phyloP scores from a whole-genome alignment of 2,329 filamentous ascomycete species.

The Hypoxylon sp. region DNA sequence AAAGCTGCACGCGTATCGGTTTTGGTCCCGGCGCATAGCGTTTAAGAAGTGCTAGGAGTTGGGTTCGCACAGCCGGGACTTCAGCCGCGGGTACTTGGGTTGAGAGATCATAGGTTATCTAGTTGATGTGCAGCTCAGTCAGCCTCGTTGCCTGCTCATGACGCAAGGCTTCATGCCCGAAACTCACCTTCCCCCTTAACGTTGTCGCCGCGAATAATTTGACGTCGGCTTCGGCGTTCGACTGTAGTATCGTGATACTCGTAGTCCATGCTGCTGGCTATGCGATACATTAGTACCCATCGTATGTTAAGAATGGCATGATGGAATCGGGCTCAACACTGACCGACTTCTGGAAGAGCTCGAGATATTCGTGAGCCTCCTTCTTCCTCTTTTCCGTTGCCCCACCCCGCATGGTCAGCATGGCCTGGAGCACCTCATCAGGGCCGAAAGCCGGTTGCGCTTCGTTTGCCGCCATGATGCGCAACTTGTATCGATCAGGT shows the following conservation, averaged over 20 bases:
- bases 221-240: slow-evolving; percentile 83
- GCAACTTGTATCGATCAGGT: slow-evolving; percentile 46
- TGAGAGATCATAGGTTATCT: slow-evolving; percentile 96
- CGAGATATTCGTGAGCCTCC: slow-evolving; percentile 91
- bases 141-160: slow-evolving; percentile 27
- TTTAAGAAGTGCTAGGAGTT: slow-evolving; percentile 85
- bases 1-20: slow-evolving; percentile 89
- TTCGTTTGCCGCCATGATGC: slow-evolving; percentile 76
- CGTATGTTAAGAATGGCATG: slow-evolving; percentile 6
- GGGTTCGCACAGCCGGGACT: slow-evolving; percentile 83
- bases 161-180: slow-evolving; percentile 9
- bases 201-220: slow-evolving; percentile 97
- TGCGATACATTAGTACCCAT: slow-evolving; percentile 43
- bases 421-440: slow-evolving; percentile 81
- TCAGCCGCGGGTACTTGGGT: slow-evolving; percentile 85
- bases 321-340: slow-evolving; percentile 55
- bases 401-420: slow-evolving; percentile 91
- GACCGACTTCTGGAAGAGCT: slow-evolving; percentile 98
- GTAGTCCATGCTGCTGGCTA: slow-evolving; percentile 93
- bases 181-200: slow-evolving; percentile 92
- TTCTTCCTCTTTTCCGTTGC: slow-evolving; percentile 87
- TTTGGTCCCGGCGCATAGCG: slow-evolving; percentile 86
- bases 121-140: slow-evolving; percentile 37
- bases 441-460: slow-evolving; percentile 82
- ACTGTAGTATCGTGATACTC: slow-evolving; percentile 88